Evolutionary conservation across 768 basidiomycete species (phyloP).

Genomic region (Amanita subjunquillea): DNA sequence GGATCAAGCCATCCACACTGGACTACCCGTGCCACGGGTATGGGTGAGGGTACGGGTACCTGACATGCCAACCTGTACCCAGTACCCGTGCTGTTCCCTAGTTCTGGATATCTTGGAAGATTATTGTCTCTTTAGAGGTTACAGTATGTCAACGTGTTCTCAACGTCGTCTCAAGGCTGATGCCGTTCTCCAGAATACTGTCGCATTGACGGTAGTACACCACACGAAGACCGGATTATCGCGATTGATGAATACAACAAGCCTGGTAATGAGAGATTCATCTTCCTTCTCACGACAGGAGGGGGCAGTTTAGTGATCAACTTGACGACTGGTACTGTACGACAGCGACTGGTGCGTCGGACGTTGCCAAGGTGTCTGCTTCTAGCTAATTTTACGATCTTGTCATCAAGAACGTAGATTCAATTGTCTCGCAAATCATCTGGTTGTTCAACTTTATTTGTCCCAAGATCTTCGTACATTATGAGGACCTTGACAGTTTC

Average conservation of each 20-base stretch:
- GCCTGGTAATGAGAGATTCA: slow-evolving; percentile 88
- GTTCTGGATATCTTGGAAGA: no score
- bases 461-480: slow-evolving; percentile 90
- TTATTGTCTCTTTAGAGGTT: no score
- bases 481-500: slow-evolving; percentile 87
- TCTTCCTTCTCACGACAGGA: slow-evolving; percentile 92
- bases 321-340: slow-evolving; percentile 79
- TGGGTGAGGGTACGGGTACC: no score
- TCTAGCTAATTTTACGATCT: no score
- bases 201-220: no score
- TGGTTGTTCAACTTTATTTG: slow-evolving; percentile 95
- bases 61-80: no score
- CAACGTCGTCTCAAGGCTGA: no score
- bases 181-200: no score
- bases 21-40: no score
- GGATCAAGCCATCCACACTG: no score
- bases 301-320: slow-evolving; percentile 97
- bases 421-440: slow-evolving; percentile 90
- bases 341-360: slow-evolving; percentile 82
- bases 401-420: slow-evolving; percentile 93
- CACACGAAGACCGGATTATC: slow-evolving; percentile 76
- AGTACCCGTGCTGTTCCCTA: no score
- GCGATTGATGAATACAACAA: slow-evolving; percentile 98
- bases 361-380: background rate
- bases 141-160: no score